A percentile compares a stretch with the other conserved stretches of the same genome.
phyloP scores from a whole-genome alignment of 2,329 filamentous ascomycete species.

The Arthrobotrys sphaeroides region DNA sequence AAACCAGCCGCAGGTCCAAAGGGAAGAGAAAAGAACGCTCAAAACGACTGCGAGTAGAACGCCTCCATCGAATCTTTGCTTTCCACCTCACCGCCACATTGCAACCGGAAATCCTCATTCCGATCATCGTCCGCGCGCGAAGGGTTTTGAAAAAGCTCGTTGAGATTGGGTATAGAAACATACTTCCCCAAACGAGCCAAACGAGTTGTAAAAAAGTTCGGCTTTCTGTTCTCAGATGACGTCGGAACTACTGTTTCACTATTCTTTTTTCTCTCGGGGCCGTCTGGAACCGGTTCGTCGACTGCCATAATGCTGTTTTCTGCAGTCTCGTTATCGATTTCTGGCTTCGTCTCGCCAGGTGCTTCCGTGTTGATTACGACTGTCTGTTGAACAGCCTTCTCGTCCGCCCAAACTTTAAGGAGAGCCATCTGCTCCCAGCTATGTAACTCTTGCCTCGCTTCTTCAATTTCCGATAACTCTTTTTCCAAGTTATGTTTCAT shows the following conservation, averaged over 20 bases:
- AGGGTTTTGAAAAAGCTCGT: background rate
- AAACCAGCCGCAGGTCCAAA: too few relatives aligned
- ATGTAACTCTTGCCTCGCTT: background rate
- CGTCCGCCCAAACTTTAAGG: background rate
- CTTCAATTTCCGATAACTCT: conserved; percentile 19
- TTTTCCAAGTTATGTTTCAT: background rate
- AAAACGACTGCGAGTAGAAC: background rate
- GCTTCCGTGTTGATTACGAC: background rate
- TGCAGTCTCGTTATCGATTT: too few relatives aligned
- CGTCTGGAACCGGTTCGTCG: too few relatives aligned
- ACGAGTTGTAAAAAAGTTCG: background rate
- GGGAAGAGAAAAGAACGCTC: too few relatives aligned
- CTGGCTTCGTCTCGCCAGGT: background rate
- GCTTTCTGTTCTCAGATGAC: too few relatives aligned
- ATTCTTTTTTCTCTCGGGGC: background rate
- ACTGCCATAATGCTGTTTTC: too few relatives aligned
- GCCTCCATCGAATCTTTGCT: background rate
- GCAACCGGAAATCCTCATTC: background rate
- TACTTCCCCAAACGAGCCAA: background rate
- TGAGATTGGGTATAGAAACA: background rate
- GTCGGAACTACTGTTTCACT: too few relatives aligned
- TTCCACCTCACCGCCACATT: background rate
- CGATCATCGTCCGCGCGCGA: background rate
- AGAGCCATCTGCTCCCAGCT: background rate
- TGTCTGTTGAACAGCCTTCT: background rate